These are phyloP conservation scores for Magnusiomyces ingens DNA, from an alignment of 1,139 yeast genomes.

Conservation along the genomic window DNA sequence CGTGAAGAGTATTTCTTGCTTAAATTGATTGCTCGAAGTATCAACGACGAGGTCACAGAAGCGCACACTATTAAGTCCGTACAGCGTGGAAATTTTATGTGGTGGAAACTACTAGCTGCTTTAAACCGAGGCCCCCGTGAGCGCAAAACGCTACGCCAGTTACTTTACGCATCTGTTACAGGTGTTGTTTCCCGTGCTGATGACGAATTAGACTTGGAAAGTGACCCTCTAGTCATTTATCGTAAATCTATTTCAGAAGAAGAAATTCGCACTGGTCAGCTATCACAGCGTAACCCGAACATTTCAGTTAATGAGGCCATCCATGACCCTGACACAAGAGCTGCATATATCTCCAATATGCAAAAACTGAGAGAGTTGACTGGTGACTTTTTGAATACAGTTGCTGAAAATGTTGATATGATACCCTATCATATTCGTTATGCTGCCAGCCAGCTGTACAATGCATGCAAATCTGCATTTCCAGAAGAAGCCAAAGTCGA, in stretches of 20 bases:
- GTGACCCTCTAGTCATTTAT: constrained; percentile 66
- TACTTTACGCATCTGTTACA: constrained; percentile 49
- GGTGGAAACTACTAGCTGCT: constrained; percentile 47
- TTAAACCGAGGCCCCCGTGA: constrained; percentile 58
- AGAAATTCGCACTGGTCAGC: constrained; percentile 37
- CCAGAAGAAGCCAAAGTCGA: constrained; percentile 31
- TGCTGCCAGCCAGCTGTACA: constrained; percentile 37
- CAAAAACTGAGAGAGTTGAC: constrained; percentile 68
- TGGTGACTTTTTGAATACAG: constrained; percentile 47
- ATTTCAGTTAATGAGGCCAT: constrained; percentile 65
- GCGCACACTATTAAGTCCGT: constrained; percentile 24
- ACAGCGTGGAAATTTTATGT: constrained; percentile 33
- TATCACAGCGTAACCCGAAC: constrained; percentile 40
- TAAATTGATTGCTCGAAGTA: constrained; percentile 49
- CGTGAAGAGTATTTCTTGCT: constrained; percentile 74
- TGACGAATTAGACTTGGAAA: constrained; percentile 52
- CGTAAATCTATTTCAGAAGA: constrained; percentile 43
- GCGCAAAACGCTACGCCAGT: constrained; percentile 45
- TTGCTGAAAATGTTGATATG: constrained; percentile 37
- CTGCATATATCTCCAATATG: constrained; percentile 63
- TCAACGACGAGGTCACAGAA: constrained; percentile 41
- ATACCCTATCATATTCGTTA: constrained; percentile 63
- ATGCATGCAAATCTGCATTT: constrained; percentile 38
- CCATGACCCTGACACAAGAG: constrained; percentile 64
- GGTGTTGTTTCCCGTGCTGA: constrained; percentile 51